These are phyloP conservation scores for Kwoniella dejecticola DNA, from an alignment of 768 basidiomycete species.

Conservation along the genomic window DNA sequence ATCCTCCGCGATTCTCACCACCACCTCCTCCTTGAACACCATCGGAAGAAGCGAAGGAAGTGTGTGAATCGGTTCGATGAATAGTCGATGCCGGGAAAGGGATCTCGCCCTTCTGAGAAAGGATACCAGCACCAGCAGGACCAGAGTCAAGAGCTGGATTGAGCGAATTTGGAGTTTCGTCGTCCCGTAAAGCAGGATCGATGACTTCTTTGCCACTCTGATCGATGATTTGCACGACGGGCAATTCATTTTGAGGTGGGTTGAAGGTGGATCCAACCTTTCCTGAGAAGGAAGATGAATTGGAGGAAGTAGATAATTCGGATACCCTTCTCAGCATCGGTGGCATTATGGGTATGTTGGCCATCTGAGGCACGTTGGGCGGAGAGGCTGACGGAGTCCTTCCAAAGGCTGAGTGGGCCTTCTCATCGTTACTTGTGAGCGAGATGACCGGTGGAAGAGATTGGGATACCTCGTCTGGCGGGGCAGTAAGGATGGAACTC, in stretches of 20 bases:
- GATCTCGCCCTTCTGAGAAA: too few species aligned
- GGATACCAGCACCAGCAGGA: neutral
- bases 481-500: neutral
- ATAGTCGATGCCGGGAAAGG: too few species aligned
- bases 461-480: neutral
- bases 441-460: neutral
- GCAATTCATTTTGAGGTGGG: too few species aligned
- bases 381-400: neutral
- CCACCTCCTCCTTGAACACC: neutral
- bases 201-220: neutral
- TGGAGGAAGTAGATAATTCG: neutral
- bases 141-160: neutral
- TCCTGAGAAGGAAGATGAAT: neutral
- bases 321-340: slow-evolving; percentile 3
- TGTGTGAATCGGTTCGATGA: too few species aligned
- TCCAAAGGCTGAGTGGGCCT: neutral
- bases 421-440: neutral
- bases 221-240: neutral
- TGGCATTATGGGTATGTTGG: neutral
- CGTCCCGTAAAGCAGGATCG: slow-evolving; percentile 2
- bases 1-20: too few species aligned
- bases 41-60: too few species aligned
- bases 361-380: slow-evolving; percentile 1
- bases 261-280: neutral
- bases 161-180: neutral